A percentile compares a stretch with the other conserved stretches of the same genome.
These are phyloP conservation scores for Iris pallida DNA, from an alignment of 116 monocot species.

Conservation along the genomic window DNA sequence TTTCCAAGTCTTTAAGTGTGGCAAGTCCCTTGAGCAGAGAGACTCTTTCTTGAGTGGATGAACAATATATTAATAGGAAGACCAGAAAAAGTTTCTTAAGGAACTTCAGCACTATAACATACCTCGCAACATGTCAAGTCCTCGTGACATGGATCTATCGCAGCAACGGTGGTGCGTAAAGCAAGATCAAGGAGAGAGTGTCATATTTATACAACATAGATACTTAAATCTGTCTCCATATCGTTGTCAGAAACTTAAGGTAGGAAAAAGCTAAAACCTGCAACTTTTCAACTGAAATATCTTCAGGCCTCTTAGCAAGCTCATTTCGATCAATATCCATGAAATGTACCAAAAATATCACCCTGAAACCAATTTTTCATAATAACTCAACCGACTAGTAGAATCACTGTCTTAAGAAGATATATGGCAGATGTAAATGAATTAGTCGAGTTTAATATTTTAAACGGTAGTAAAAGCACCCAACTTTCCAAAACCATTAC, in stretches of 20 bases:
- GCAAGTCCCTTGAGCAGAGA: slow-evolving; percentile 66
- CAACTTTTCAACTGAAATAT: slow-evolving; percentile 90
- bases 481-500: background rate
- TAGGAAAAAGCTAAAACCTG: slow-evolving; percentile 46
- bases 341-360: slow-evolving; percentile 98
- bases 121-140: slow-evolving; percentile 93
- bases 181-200: slow-evolving; percentile 98
- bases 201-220: slow-evolving; percentile 13
- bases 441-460: background rate
- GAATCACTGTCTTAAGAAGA: background rate
- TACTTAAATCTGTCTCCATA: slow-evolving; percentile 6
- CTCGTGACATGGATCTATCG: slow-evolving; percentile 86
- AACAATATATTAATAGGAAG: slow-evolving; percentile 6
- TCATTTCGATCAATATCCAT: slow-evolving; percentile 98
- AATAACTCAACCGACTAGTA: slow-evolving; percentile 1
- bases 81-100: background rate
- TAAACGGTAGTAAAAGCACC: background rate
- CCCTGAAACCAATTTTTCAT: slow-evolving; percentile 51
- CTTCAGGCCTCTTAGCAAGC: slow-evolving; percentile 75
- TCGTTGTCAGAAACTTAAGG: background rate
- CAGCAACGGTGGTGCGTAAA: slow-evolving; percentile 90
- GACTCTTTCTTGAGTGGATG: slow-evolving; percentile 57
- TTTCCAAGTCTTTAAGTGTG: slow-evolving; percentile 51
- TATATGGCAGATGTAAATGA: background rate
- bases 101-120: slow-evolving; percentile 13